These are phyloP conservation scores for Aureobasidium sp. DNA, from an alignment of 2,329 filamentous ascomycete species.

Conservation along the genomic window DNA sequence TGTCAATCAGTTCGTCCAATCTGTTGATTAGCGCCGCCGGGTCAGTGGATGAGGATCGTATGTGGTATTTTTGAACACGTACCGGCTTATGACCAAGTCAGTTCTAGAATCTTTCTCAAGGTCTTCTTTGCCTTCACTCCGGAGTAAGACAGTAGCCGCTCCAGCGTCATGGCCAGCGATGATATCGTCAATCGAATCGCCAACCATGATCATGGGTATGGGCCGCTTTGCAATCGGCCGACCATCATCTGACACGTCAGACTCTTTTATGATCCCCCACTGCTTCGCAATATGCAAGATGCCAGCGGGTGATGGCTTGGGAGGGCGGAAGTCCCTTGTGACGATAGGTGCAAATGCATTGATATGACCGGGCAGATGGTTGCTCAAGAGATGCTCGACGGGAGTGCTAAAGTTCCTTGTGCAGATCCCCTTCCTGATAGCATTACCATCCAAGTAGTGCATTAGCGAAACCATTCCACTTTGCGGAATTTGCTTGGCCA, in stretches of 20 bases:
- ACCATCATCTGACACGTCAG: constrained; percentile 28
- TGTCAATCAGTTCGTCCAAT: constrained; percentile 27
- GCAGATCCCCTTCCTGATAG: constrained; percentile 75
- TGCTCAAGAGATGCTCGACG: constrained; percentile 65
- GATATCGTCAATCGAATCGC: constrained; percentile 81
- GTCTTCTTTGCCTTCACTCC: constrained; percentile 31
- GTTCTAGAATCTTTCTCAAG: constrained; percentile 28
- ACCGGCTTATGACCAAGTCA: constrained; percentile 27
- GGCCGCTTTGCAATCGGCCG: constrained; percentile 8
- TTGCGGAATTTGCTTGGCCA: constrained; percentile 73
- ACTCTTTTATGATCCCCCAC: constrained; percentile 54
- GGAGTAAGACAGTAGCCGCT: constrained; percentile 79
- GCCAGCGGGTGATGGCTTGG: constrained; percentile 83
- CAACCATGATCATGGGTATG: constrained; percentile 45
- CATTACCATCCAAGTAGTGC: too few relatives aligned
- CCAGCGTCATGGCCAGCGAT: constrained; percentile 76
- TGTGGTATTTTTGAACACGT: background rate
- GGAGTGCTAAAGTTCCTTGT: constrained; percentile 88
- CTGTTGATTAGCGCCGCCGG: constrained; percentile 6
- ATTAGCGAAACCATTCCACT: too few relatives aligned
- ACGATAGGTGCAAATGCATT: constrained; percentile 65
- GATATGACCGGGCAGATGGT: constrained; percentile 60
- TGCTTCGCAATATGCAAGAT: constrained; percentile 75
- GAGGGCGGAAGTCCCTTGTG: constrained; percentile 73
- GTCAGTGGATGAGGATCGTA: background rate